Conservation (phyloP, 306 rosid genomes). For the Trichosanthes cucumerina region DNA sequence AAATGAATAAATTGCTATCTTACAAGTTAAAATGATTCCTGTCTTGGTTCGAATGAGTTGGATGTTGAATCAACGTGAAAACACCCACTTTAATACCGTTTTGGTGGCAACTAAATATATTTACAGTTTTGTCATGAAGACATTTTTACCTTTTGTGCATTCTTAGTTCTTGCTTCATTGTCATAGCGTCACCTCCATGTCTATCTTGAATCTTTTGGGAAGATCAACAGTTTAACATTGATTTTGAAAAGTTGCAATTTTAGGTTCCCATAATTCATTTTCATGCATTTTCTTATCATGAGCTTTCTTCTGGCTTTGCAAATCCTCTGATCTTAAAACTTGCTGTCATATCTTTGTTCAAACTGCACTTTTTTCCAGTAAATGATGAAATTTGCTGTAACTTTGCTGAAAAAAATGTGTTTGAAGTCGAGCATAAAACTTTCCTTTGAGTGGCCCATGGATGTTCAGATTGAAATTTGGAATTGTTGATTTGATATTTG, state of each 20-base stretch:
- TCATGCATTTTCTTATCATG: not conserved
- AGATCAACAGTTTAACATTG: not conserved
- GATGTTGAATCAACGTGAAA: not conserved
- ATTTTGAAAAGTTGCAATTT: not conserved
- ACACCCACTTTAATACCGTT: not conserved
- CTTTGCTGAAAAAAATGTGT: not conserved
- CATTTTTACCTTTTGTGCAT: not conserved
- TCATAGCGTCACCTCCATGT: not conserved
- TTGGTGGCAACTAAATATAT: not conserved
- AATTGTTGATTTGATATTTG: not conserved
- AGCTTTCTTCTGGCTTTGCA: not conserved
- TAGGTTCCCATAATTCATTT: not conserved
- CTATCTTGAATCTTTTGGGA: not conserved
- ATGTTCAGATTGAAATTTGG: not conserved
- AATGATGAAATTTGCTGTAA: not conserved
- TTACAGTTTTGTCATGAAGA: not conserved
- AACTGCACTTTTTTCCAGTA: not conserved
- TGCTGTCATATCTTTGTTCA: not conserved
- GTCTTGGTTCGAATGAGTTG: not conserved
- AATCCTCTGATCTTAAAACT: not conserved
- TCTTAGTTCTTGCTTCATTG: not conserved
- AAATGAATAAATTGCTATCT: not conserved
- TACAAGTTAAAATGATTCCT: not conserved
- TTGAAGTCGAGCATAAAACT: not conserved
- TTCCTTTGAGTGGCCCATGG: not conserved